phyloP scores from a whole-genome alignment of 2,329 filamentous ascomycete genomes.

The Cercospora sojina region DNA sequence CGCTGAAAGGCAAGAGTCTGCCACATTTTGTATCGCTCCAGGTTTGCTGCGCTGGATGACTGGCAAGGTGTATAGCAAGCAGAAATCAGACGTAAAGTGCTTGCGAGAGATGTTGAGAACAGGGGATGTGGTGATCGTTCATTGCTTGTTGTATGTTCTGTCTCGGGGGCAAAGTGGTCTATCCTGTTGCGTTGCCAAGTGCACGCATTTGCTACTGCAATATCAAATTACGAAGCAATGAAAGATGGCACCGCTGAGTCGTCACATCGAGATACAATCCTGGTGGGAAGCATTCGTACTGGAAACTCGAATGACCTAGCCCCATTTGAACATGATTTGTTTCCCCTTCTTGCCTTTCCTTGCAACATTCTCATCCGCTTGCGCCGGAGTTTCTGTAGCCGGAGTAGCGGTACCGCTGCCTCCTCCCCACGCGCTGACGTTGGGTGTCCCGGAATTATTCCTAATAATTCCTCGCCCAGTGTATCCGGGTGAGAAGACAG shows the following conservation, averaged over 20 bases:
- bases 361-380: slow-evolving; percentile 36
- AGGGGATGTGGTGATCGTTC: neutral
- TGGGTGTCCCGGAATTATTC: slow-evolving; percentile 42
- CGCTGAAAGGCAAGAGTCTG: neutral
- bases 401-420: slow-evolving; percentile 29
- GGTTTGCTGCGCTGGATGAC: neutral
- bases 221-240: neutral
- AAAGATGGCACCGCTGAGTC: neutral
- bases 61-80: neutral
- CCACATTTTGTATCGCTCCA: neutral
- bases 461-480: slow-evolving; percentile 47
- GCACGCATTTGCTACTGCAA: neutral
- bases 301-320: slow-evolving; percentile 31
- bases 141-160: neutral
- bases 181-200: neutral
- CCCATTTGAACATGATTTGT: slow-evolving; percentile 53
- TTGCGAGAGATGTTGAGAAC: neutral
- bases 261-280: neutral
- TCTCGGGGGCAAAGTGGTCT: neutral
- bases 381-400: slow-evolving; percentile 14
- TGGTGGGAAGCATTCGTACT: neutral
- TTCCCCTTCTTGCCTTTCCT: slow-evolving; percentile 53
- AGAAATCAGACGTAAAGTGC: neutral
- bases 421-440: slow-evolving; percentile 44
- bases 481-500: slow-evolving; percentile 53